Conservation (phyloP, 257 asterid genomes). For the Ocimum tenuiflorum region DNA sequence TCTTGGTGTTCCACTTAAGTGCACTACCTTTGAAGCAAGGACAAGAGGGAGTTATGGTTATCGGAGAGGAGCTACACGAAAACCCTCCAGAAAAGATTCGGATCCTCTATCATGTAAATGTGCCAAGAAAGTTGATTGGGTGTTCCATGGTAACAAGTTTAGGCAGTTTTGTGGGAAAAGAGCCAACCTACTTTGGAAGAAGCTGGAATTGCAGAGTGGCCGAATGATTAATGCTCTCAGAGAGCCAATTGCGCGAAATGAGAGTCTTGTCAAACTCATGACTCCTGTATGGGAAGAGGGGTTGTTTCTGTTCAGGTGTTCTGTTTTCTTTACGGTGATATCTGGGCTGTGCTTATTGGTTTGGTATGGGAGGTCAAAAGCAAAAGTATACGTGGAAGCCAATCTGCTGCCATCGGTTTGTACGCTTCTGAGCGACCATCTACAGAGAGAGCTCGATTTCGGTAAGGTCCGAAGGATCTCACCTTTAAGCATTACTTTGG, state of each 20-base stretch:
- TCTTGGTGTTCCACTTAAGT: conserved; percentile 52
- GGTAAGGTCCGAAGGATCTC: conserved; percentile 87
- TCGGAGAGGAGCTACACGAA: conserved; percentile 27
- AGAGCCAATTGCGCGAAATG: conserved; percentile 58
- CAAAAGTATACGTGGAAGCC: conserved; percentile 65
- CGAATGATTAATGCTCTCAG: conserved; percentile 58
- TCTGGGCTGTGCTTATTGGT: conserved; percentile 77
- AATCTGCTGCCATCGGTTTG: conserved; percentile 80
- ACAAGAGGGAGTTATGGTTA: conserved; percentile 25
- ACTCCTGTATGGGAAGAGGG: conserved; percentile 88
- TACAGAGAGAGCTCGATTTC: conserved; percentile 82
- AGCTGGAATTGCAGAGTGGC: conserved; percentile 47
- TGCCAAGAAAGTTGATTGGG: conserved; percentile 62
- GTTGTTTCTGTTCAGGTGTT: conserved; percentile 69
- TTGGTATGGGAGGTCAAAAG: conserved; percentile 79
- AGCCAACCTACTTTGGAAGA: conserved; percentile 60
- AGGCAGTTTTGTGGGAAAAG: conserved; percentile 56
- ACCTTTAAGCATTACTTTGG: conserved; percentile 85
- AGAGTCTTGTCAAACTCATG: conserved; percentile 53
- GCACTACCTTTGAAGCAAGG: conserved; percentile 34
- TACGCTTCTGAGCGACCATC: conserved; percentile 49
- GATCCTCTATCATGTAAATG: conserved; percentile 39
- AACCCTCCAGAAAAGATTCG: conserved; percentile 31
- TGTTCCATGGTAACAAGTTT: conserved; percentile 51
- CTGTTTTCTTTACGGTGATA: conserved; percentile 66